These are phyloP conservation scores for Magnusiomyces fungicola DNA, from an alignment of 1,139 yeast species.

Conservation along the genomic window DNA sequence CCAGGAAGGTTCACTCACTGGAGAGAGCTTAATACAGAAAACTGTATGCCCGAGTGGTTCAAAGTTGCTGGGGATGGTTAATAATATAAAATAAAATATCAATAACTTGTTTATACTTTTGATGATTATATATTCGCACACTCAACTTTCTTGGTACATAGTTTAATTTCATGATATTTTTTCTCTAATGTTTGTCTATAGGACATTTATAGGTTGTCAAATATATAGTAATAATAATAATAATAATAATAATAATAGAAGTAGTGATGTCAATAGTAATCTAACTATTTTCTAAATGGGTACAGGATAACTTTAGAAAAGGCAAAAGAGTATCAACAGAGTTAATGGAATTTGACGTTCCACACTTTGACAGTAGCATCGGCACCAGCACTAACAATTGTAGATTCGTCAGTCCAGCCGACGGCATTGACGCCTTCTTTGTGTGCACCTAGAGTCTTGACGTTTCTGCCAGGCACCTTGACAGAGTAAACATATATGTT, in stretches of 20 bases:
- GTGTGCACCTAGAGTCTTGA: slow-evolving; percentile 74
- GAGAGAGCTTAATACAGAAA: slow-evolving; percentile 48
- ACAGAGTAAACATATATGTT: slow-evolving; percentile 75
- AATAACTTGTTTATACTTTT: too few relatives aligned
- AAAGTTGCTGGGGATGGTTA: slow-evolving; percentile 25
- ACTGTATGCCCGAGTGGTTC: slow-evolving; percentile 71
- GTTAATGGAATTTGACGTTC: slow-evolving; percentile 32
- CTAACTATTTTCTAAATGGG: too few relatives aligned
- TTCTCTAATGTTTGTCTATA: too few relatives aligned
- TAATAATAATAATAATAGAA: background rate
- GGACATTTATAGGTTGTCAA: too few relatives aligned
- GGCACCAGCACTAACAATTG: slow-evolving; percentile 63
- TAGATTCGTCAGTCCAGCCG: slow-evolving; percentile 50
- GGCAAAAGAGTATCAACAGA: slow-evolving; percentile 3
- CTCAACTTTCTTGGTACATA: too few relatives aligned
- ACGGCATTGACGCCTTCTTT: slow-evolving; percentile 78
- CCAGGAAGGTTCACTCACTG: slow-evolving; percentile 42
- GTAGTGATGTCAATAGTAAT: background rate
- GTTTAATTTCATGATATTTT: too few relatives aligned
- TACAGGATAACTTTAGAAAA: background rate
- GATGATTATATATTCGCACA: too few relatives aligned
- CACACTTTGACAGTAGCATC: slow-evolving; percentile 80
- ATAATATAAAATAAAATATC: too few relatives aligned
- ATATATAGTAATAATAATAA: too few relatives aligned
- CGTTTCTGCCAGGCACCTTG: slow-evolving; percentile 64